These are phyloP conservation scores for Corrigiola litoralis DNA, from an alignment of 179 eudicot species.

Conservation along the genomic window DNA sequence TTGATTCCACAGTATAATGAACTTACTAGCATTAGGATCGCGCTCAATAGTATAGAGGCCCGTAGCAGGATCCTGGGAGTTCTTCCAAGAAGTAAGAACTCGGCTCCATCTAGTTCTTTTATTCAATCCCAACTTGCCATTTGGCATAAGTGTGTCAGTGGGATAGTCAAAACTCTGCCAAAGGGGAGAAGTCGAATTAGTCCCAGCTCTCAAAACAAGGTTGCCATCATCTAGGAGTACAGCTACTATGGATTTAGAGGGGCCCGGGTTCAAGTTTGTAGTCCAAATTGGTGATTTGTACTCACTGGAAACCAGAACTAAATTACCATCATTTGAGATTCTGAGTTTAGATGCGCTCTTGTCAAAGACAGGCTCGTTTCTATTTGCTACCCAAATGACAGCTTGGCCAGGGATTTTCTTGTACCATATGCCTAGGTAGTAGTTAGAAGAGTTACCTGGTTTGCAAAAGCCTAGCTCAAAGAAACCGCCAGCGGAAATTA, in stretches of 20 bases:
- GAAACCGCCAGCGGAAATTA: constrained; percentile 29
- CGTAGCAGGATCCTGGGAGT: constrained; percentile 19
- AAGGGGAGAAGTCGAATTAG: constrained; percentile 3
- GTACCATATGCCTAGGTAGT: constrained; percentile 60
- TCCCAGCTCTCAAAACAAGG: constrained; percentile 16
- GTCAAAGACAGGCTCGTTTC: constrained; percentile 42
- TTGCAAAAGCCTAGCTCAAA: constrained; percentile 45
- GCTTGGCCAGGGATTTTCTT: constrained; percentile 33
- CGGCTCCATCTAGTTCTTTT: constrained; percentile 6
- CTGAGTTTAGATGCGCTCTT: constrained; percentile 26
- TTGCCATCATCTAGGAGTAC: constrained; percentile 26
- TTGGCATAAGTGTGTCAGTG: constrained; percentile 30
- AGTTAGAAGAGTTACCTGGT: constrained; percentile 47
- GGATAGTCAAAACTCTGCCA: constrained; percentile 35
- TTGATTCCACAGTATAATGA: constrained; percentile 26
- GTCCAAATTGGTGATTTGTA: constrained; percentile 38
- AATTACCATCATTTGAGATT: constrained; percentile 38
- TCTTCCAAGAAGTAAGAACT: constrained; percentile 32
- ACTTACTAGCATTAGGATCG: constrained; percentile 25
- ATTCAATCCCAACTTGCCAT: constrained; percentile 20
- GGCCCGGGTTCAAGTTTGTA: constrained; percentile 26
- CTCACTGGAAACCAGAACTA: constrained; percentile 35
- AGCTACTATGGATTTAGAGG: constrained; percentile 28
- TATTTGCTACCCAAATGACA: constrained; percentile 56
- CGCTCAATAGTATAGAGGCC: constrained; percentile 20